phyloP scores from a whole-genome alignment of 768 basidiomycete genomes.

The Xerocomellus intermedius region DNA sequence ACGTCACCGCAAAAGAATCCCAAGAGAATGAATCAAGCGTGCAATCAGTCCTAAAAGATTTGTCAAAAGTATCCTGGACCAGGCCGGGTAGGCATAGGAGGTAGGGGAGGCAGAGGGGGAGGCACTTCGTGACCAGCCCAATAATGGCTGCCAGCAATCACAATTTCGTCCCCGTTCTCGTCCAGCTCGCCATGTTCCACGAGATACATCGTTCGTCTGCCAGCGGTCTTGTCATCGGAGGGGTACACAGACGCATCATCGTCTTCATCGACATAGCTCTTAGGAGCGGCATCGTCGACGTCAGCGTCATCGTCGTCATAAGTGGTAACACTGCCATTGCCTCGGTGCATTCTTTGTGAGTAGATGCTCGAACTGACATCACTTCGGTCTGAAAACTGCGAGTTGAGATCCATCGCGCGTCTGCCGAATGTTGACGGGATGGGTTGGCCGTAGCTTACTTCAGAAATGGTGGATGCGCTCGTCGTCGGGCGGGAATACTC shows the following conservation, averaged over 20 bases:
- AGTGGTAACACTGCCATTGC: conserved; percentile 15
- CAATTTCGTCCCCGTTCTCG: conserved; percentile 23
- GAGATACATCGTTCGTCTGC: conserved; percentile 35
- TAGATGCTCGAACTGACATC: conserved; percentile 20
- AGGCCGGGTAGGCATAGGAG: conserved; percentile 15
- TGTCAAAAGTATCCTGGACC: conserved; percentile 30
- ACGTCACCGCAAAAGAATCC: conserved; percentile 1
- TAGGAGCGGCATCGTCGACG: conserved; percentile 13
- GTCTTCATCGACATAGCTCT: conserved; percentile 16
- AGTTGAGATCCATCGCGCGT: conserved; percentile 2
- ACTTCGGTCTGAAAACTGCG: conserved; percentile 22
- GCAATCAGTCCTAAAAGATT: neutral
- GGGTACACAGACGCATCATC: conserved; percentile 33
- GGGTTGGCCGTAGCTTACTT: conserved; percentile 20
- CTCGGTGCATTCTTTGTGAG: conserved; percentile 16
- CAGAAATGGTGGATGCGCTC: conserved; percentile 21
- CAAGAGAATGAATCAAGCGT: conserved; percentile 8
- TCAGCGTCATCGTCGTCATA: conserved; percentile 26
- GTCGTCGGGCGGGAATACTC: conserved; percentile 22
- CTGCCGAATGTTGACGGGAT: conserved; percentile 3
- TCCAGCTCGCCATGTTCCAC: conserved; percentile 27
- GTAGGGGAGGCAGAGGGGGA: conserved; percentile 24
- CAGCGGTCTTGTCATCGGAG: conserved; percentile 33
- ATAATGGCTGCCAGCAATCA: conserved; percentile 18
- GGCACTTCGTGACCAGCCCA: conserved; percentile 16